Evolutionary conservation across 1,139 yeast genomes (phyloP), one percentile per base, ranked within the genome.

Genomic region (Kurtzmaniella quercitrusa): DNA sequence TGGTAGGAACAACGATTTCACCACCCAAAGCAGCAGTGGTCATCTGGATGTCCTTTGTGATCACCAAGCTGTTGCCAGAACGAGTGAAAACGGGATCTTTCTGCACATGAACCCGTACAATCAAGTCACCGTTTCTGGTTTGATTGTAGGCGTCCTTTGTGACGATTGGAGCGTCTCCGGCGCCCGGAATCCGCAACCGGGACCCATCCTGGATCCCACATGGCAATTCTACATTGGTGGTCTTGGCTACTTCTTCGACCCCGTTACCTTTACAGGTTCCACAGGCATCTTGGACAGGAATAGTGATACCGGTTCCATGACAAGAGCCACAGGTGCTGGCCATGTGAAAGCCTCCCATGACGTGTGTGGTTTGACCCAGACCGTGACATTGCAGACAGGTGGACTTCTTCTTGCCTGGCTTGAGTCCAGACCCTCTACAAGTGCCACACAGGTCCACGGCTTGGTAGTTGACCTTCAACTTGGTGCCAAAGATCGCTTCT

Each of bases 11-110:
- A 40, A 85, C 79, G 24, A 93, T 77, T 43, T 81, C 82, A 31
- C 99, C 99, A 46, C 99, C 99, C 41, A 93, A 72, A 0, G 96
- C 93, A 2, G 98, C 98, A 0, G 98, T 93, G 1, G 98, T 93
- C 82, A 90, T 87, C 41, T 94, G 85, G 44, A 93, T 81, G 39
- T 80, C 80, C 42, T 83, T 81, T 33, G 74, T 70, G 56, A 81
- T 76, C 46, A 85, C 63, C 49, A 93, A 74, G 56, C 85, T 81
- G 47, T 77, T 72, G 38, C 85, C 85, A 33, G 70, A 72, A 43
- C 96, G 77, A 41, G 73, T 70, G 65, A 91, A 93, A 31, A 72
- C 65, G 27, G 82, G 75, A 59, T 93, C 97, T 27, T 82, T 81
- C 52, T 77, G 73, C 21, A 93, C 95, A 53, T 81, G 80, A 40